Evolutionary conservation across 345 rosid genomes (phyloP).

Genomic region (Eucalyptus globulus): DNA sequence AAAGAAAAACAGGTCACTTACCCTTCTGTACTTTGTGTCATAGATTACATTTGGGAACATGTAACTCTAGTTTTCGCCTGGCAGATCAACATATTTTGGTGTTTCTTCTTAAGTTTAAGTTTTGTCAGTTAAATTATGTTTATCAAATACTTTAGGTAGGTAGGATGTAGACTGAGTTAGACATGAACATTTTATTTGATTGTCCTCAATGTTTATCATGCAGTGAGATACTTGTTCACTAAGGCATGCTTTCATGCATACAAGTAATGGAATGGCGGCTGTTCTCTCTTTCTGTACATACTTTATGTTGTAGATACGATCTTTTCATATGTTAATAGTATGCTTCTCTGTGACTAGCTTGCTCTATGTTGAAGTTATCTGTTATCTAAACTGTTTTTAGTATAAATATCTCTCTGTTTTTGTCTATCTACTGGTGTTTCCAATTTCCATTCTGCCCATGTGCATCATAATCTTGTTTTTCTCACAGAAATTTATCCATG

Average conservation of each 20-base stretch:
- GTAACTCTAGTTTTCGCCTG: neutral
- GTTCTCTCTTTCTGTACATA: neutral
- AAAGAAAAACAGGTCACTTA: conserved; percentile 69
- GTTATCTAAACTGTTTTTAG: neutral
- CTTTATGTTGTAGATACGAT: neutral
- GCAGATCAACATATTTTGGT: neutral
- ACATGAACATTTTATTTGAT: neutral
- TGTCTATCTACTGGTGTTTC: neutral
- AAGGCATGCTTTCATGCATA: neutral
- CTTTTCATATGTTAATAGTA: neutral
- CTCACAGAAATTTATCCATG: conserved; percentile 85
- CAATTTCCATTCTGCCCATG: neutral
- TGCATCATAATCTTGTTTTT: neutral
- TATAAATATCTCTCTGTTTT: neutral
- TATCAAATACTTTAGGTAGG: neutral
- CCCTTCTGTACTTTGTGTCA: neutral
- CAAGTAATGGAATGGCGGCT: neutral
- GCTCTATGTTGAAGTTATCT: neutral
- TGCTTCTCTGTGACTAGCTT: neutral
- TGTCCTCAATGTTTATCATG: neutral
- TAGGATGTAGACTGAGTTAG: neutral
- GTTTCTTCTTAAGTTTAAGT: neutral
- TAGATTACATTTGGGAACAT: neutral
- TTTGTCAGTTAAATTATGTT: neutral
- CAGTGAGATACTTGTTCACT: neutral